Evolutionary conservation across 208 protist species (phyloP), one percentile per base, ranked within the genome.

Genomic region (Leishmania major): DNA sequence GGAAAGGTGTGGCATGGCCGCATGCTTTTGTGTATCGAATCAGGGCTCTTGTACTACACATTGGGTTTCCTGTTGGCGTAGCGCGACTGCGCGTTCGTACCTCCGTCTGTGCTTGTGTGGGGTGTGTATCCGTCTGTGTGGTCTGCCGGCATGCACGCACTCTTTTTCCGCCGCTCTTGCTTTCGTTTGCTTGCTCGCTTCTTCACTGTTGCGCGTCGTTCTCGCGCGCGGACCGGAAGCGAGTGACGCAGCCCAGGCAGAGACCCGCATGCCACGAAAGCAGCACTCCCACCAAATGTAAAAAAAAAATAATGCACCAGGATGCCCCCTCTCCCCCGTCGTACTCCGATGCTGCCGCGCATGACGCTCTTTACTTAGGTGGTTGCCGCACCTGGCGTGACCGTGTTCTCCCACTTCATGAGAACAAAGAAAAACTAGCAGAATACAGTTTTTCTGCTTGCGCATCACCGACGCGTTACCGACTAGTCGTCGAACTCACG

Each of bases 41-140:
- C 43, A 49, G 79, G 4, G 45, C 25, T 79, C 51, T 25, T 72
- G 59, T 64, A 51, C 66, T 75, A 72, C 8, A 51, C 55, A 43
- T 70, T 69, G 17, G 49, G 71, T 43, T 83, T 78, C 40, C 76
- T 78, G 49, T 78, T 77, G 70, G 60, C 53, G 64, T 47, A n/a
- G 40, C 37, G 31, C 19, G 31, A 25, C 66, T 13, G 35, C 66
- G 40, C 13, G 10, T n/a, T 47, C 66, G 40, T 47, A 22, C 8
- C 37, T 17, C 66, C 40, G 40, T 72, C 6, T 72, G 66, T 49
- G 7, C 7, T 72, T 51, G 71, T 75, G 71, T 25, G 45, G 45
- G 45, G 45, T 3, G 70, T n/a, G 70, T 55, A 5, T 55, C 43
- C 37, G 28, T 51, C 25, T 17, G 47, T 53, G 70, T n/a, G 45